Evolutionary conservation across 2,329 filamentous ascomycete genomes (phyloP), one percentile per base, ranked within the genome.

Genomic region (Xylaria arbuscula): DNA sequence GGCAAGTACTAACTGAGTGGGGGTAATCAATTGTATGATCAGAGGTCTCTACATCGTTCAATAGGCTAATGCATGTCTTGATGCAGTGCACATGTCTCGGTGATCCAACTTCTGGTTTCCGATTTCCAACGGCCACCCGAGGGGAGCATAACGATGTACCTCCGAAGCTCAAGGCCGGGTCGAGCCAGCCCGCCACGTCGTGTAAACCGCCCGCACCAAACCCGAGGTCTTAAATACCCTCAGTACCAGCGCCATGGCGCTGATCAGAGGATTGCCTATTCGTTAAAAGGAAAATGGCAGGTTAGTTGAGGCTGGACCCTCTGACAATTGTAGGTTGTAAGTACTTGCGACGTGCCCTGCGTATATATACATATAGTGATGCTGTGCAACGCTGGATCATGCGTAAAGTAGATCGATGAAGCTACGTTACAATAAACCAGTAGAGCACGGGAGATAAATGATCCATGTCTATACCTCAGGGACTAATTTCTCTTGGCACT

Each of bases 201-300:
- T 10, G 9, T 51, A 3, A 28, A 50, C 32, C 15, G 42, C 9
- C 34, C 53, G 9, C 19, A 34, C 7, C 34, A 42, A 24, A 40
- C 32, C 34, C 54, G 48, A 32, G 45, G 57, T 64, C 53, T 57
- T 57, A 22, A 64, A 42, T 57, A 42, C 22, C 38, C 53, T 32
- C 34, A 32, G 24, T 48, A 48, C 45, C 36, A 7, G 40, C 22
- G n/a, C n/a, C 32, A n/a, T 40, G 7, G 15, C 8, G 22, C 32
- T 57, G 38, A 6, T n/a, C 28, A 9, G 11, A 56, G 54, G 13
- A 28, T 9, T 19, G 24, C 15, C 4, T 22, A 3, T 40, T 40
- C 15, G 38, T 19, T 28, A 3, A 9, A 22, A 22, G 19, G 19
- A 48, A 48, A 17, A 54, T 24, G 32, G 17, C 32, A 54, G 32